A percentile compares a stretch with the other conserved stretches of the same genome.
phyloP scores from a whole-genome alignment of 73 alveolate genomes.

The Halteria grandinella region DNA sequence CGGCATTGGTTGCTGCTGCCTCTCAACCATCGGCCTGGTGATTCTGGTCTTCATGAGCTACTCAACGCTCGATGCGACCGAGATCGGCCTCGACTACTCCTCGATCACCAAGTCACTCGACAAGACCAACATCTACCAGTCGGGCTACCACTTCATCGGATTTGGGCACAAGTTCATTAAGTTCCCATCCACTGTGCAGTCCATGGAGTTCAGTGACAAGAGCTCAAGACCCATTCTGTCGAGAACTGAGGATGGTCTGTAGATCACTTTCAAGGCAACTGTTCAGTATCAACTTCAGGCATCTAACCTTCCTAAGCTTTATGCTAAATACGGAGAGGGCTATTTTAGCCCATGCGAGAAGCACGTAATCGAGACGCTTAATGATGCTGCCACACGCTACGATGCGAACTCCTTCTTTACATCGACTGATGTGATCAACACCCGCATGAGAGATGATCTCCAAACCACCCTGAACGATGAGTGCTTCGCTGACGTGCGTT shows the following conservation, averaged over 20 bases:
- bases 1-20: slow-evolving; percentile 32
- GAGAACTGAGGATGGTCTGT: slow-evolving; percentile 97
- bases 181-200: slow-evolving; percentile 95
- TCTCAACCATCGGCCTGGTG: slow-evolving; percentile 43
- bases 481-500: slow-evolving; percentile 80
- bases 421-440: slow-evolving; percentile 83
- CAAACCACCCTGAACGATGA: slow-evolving; percentile 66
- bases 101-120: slow-evolving; percentile 89
- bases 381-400: slow-evolving; percentile 93
- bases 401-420: slow-evolving; percentile 94
- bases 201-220: slow-evolving; percentile 87
- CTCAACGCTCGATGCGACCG: slow-evolving; percentile 91
- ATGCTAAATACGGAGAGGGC: slow-evolving; percentile 85
- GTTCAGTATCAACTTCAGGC: slow-evolving; percentile 85
- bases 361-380: slow-evolving; percentile 87
- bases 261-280: slow-evolving; percentile 92
- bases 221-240: slow-evolving; percentile 90
- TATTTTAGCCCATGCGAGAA: slow-evolving; percentile 80
- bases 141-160: slow-evolving; percentile 96
- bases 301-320: slow-evolving; percentile 79
- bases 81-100: slow-evolving; percentile 94
- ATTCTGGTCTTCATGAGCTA: slow-evolving; percentile 66
- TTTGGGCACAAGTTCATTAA: slow-evolving; percentile 92
- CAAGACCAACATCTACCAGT: slow-evolving; percentile 74
- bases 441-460: slow-evolving; percentile 82